phyloP scores from a whole-genome alignment of 257 asterid species.

The Ballota nigra region DNA sequence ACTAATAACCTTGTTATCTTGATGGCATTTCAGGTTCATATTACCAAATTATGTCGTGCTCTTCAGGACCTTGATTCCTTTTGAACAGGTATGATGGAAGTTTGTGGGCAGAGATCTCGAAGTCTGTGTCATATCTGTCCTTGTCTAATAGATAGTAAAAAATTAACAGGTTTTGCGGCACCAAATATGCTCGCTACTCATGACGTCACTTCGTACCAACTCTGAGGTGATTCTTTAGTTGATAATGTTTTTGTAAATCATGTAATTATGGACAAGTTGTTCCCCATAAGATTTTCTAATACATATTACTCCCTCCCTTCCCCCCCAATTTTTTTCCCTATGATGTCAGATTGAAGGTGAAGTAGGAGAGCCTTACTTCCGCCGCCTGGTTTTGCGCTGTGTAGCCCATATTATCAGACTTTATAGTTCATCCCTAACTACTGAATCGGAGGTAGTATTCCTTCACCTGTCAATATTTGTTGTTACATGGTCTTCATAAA shows the following conservation, averaged over 20 bases:
- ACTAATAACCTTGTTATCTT: constrained; percentile 5
- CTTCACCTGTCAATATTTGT: neutral
- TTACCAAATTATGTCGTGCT: constrained; percentile 83
- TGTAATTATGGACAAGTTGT: constrained; percentile 15
- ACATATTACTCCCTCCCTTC: neutral
- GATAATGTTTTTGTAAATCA: constrained; percentile 16
- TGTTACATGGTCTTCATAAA: neutral
- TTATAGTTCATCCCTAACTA: constrained; percentile 83
- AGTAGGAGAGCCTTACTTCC: constrained; percentile 94
- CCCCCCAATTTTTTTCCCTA: neutral
- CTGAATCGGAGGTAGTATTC: constrained; percentile 86
- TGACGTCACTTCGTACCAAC: constrained; percentile 97
- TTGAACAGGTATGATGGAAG: constrained; percentile 66
- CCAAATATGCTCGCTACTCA: constrained; percentile 93
- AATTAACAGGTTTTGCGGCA: constrained; percentile 74
- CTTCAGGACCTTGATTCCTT: constrained; percentile 87
- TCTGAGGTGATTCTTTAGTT: constrained; percentile 65
- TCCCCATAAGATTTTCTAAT: constrained; percentile 12
- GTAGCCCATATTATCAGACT: constrained; percentile 96
- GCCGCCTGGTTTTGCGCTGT: constrained; percentile 90
- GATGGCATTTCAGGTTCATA: constrained; percentile 64
- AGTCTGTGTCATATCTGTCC: constrained; percentile 9
- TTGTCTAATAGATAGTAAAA: constrained; percentile 35
- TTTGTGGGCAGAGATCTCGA: constrained; percentile 21
- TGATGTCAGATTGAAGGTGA: constrained; percentile 83